Base-by-base conservation (phyloP, 2,329 filamentous ascomycete genomes). In the Penicillium italicum region DNA sequence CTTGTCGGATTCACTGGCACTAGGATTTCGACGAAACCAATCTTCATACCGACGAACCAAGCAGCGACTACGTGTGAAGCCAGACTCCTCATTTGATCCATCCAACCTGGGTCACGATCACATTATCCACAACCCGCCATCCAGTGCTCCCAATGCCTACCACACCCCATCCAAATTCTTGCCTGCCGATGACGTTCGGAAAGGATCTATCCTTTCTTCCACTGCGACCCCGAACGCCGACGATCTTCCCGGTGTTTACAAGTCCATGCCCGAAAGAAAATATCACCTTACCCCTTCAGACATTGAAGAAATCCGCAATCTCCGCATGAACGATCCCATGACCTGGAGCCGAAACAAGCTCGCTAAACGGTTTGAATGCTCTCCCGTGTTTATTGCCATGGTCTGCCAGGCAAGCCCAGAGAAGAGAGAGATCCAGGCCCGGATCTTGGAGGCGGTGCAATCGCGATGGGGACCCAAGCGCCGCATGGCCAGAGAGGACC, bases 111-210 rank as follows among this genome's bases (percentile, higher is more conserved):
- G 65, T 20, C 73, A 74, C 57, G 79, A 83, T 55, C 79, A 82
- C 65, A 84, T 86, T 67, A 79, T 88, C 68, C 84, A 84, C 78
- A 88, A 88, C 63, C 85, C 85, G 34, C 85, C 85, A 0, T 83
- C 84, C 7, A 82, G 83, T 28, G 80, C 82, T 7, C 85, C 85
- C 8, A 84, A 79, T 58, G 80, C 84, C 24, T 85, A 84, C 66
- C 82, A 86, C 67, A 88, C 85, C 1, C 85, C 85, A 1, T 73
- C 78, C 28, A 85, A 85, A 61, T 88, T 88, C 69, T 77, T 88
- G 8, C 85, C 85, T 5, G 68, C 76, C 51, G 75, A 78, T 60
- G 85, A 88, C 72, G 75, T 77, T 22, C 78, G 85, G 53, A 74
- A 78, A 59, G 79, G 63, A 60, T 71, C n/a, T 62, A 73, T 49